Base-by-base conservation (phyloP, 2,329 filamentous ascomycete genomes). In the Cladosporium oxysporum region DNA sequence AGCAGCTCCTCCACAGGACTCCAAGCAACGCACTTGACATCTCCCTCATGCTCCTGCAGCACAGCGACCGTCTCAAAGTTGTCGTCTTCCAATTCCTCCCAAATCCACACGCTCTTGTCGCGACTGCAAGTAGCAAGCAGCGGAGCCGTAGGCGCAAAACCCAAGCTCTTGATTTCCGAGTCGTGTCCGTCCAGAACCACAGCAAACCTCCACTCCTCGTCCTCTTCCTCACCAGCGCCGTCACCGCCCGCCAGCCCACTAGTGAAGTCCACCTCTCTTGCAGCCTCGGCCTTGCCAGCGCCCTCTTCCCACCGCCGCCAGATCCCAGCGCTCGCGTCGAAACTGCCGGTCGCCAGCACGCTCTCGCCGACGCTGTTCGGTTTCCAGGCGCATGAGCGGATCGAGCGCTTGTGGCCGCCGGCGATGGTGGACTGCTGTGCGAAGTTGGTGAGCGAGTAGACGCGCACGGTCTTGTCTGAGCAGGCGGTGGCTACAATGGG, bases 21-120 rank as follows among this genome's bases (percentile, higher is more conserved):
- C 95, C 95, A 99, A 2, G 89, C 87, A 1, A 99, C 91, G 69
- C 89, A 92, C 78, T 99, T 99, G 71, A 99, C 93, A 79, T 99
- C 95, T 26, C 91, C 93, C 57, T 93, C 91, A 77, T 99, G 95
- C 79, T 98, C 95, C 79, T 91, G 92, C 74, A 98, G 84, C 62
- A 98, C 94, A 0, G 94, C 95, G 18, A 98, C 89, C 1, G 95
- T 98, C 83, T 99, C 95, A 82, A 93, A 98, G 76, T 98, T 95
- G 77, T 97, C 94, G 64, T 96, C 93, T 18, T 90, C 91, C 63
- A 97, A 86, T 77, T 98, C 95, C 79, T 99, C 95, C 95, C 95
- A 99, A 72, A 99, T 92, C 95, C 95, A 99, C 21, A 98, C 92
- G 18, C 88, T 91, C 81, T 98, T 98, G 77, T 99, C 95, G 58